Base-by-base conservation (phyloP, 257 asterid genomes). In the Anisodus acutangulus region DNA sequence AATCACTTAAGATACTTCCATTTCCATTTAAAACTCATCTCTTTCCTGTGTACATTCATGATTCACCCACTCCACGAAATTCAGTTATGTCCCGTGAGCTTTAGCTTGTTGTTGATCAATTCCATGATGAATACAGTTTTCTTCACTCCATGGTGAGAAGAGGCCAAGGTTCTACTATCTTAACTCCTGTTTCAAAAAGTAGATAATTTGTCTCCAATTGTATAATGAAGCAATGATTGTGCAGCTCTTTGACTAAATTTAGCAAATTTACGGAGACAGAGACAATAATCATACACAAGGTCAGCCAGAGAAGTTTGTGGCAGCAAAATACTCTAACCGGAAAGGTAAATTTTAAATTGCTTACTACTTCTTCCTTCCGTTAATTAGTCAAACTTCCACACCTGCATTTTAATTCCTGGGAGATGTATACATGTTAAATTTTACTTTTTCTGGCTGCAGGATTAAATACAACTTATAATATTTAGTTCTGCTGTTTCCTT, bases 291-390 rank as follows among this genome's bases (percentile, higher is more conserved):
- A 89, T 62, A 80, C 89, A 26, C 51, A 83, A 81, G 89, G 82
- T 58, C 93, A 92, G 86, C 92, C 94, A n/a, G 97, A 95, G 88
- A 93, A 92, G 86, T 93, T 94, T 84, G 97, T 86, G 78, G 98
- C 99, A 67, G 96, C 95, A 82, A 90, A 93, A 83, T 93, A 93
- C 90, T 95, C 99, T n/a, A 7, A 64, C 97, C 0, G 98, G 97
- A 90, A 92, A 93, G 98, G 98, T 95, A 53, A 41, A 47, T 55
- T 53, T 53, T 70, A 63, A 63, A 84, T 85, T 67, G 51, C 78
- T 69, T 67, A 43, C 22, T 59, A 2, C 11, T 0, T 3, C 79
- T 16, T 12, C 4, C 41, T 57, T 87, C 26, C 17, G 8, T 54
- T 59, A 35, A 53, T 37, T n/a, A 35, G 62, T 53, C 8, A 55